phyloP scores from a whole-genome alignment of 2,329 filamentous ascomycete species.

The Madurella mycetomatis region DNA sequence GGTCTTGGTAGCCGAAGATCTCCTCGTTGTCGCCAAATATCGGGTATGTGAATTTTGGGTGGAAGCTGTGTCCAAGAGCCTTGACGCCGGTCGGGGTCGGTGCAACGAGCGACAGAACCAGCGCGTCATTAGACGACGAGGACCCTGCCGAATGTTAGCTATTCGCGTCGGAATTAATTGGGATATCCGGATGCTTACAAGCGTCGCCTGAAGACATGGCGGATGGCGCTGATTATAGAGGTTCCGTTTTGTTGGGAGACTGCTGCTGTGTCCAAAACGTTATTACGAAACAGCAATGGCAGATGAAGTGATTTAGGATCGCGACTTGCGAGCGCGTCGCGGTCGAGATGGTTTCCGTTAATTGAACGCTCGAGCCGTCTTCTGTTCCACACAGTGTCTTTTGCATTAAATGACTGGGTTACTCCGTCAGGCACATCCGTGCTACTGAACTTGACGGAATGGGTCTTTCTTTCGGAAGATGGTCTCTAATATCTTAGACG shows the following conservation, averaged over 20 bases:
- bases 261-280: neutral
- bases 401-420: too few species aligned
- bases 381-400: neutral
- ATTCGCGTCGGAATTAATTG: neutral
- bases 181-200: constrained; percentile 15
- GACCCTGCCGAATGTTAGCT: constrained; percentile 44
- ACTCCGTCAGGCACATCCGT: too few species aligned
- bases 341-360: constrained; percentile 5
- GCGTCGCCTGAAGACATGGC: constrained; percentile 19
- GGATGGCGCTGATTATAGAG: neutral
- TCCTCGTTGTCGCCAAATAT: constrained; percentile 91
- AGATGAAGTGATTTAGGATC: neutral
- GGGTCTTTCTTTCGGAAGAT: too few species aligned
- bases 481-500: too few species aligned
- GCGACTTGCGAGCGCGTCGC: constrained; percentile 9
- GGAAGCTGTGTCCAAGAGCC: constrained; percentile 60
- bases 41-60: constrained; percentile 83
- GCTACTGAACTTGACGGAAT: too few species aligned
- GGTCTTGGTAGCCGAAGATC: constrained; percentile 83
- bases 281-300: neutral
- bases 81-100: constrained; percentile 47
- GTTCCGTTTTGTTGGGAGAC: neutral
- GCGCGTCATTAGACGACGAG: constrained; percentile 56
- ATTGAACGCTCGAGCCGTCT: constrained; percentile 18
- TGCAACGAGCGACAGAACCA: constrained; percentile 56